phyloP scores from a whole-genome alignment of 306 rosid genomes.

The Rosa multiflora region DNA sequence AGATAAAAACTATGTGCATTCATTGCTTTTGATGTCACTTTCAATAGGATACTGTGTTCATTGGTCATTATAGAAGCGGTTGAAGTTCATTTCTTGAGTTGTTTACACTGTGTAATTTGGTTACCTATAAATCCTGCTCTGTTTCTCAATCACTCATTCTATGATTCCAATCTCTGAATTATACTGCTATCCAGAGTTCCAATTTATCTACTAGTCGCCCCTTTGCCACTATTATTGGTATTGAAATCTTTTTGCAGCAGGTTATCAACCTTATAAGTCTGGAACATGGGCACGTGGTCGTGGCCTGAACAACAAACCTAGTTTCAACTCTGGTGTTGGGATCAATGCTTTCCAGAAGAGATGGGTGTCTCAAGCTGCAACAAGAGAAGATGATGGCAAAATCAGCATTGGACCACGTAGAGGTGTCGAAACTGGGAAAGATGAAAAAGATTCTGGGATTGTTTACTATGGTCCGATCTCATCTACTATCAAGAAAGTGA shows the following conservation, averaged over 20 bases:
- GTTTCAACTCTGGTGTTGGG: constrained; percentile 26
- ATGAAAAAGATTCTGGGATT: constrained; percentile 58
- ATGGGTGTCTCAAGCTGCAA: constrained; percentile 63
- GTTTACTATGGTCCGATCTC: constrained; percentile 83
- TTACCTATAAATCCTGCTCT: neutral
- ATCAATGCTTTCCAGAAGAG: constrained; percentile 48
- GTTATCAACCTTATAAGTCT: constrained; percentile 44
- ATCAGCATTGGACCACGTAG: constrained; percentile 83
- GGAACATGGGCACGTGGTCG: constrained; percentile 25
- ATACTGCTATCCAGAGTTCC: neutral
- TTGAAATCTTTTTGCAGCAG: constrained; percentile 42
- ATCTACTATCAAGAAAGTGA: constrained; percentile 76
- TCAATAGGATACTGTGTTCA: neutral
- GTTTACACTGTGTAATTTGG: neutral
- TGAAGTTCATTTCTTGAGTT: neutral
- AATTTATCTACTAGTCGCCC: neutral
- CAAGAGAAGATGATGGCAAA: constrained; percentile 58
- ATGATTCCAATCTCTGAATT: neutral
- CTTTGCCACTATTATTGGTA: neutral
- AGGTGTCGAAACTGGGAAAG: constrained; percentile 42
- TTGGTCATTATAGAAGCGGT: neutral
- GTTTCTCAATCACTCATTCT: neutral
- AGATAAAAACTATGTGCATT: neutral
- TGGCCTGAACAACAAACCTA: constrained; percentile 23
- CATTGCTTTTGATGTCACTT: neutral